Conservation (phyloP, 495 filamentous ascomycete genomes). For the Ascodesmis nigricans region DNA sequence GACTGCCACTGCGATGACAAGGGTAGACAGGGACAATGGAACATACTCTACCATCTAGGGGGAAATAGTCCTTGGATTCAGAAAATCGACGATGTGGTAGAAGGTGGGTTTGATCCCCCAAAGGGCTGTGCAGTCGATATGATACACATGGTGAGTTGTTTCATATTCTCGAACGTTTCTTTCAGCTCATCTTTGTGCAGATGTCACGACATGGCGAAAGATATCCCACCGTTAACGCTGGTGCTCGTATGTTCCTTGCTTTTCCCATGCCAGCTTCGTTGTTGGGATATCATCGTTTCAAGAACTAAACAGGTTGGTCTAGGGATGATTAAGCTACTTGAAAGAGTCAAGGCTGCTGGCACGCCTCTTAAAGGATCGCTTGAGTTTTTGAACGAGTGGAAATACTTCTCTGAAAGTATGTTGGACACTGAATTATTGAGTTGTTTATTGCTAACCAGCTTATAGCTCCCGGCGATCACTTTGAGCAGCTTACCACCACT, state of each 20-base stretch:
- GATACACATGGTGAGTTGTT: slow-evolving; percentile 33
- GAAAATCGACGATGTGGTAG: slow-evolving; percentile 26
- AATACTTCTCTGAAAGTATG: slow-evolving; percentile 29
- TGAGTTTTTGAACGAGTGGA: slow-evolving; percentile 34
- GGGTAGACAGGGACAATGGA: slow-evolving; percentile 24
- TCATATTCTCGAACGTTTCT: slow-evolving; percentile 1
- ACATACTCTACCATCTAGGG: slow-evolving; percentile 34
- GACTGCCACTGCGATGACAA: too few species aligned
- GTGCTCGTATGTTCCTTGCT: slow-evolving; percentile 27
- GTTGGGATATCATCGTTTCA: slow-evolving; percentile 3
- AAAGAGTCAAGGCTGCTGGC: slow-evolving; percentile 26
- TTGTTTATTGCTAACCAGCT: slow-evolving; percentile 10
- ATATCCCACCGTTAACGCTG: slow-evolving; percentile 34
- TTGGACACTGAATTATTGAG: not conserved
- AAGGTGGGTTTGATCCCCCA: slow-evolving; percentile 26
- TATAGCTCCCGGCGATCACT: slow-evolving; percentile 19
- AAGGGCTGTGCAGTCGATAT: slow-evolving; percentile 32
- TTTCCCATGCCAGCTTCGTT: not conserved
- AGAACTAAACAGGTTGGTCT: slow-evolving; percentile 4
- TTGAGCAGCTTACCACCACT: slow-evolving; percentile 36
- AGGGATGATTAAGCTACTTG: slow-evolving; percentile 32
- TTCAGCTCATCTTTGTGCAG: slow-evolving; percentile 20
- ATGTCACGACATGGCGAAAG: slow-evolving; percentile 38
- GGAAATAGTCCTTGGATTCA: slow-evolving; percentile 40
- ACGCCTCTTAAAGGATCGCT: slow-evolving; percentile 29